Percentiles rank a stretch among this genome's conserved stretches.
These are phyloP conservation scores for Trichopus zeylanicus DNA, from an alignment of 116 monocot genomes.

Conservation along the genomic window DNA sequence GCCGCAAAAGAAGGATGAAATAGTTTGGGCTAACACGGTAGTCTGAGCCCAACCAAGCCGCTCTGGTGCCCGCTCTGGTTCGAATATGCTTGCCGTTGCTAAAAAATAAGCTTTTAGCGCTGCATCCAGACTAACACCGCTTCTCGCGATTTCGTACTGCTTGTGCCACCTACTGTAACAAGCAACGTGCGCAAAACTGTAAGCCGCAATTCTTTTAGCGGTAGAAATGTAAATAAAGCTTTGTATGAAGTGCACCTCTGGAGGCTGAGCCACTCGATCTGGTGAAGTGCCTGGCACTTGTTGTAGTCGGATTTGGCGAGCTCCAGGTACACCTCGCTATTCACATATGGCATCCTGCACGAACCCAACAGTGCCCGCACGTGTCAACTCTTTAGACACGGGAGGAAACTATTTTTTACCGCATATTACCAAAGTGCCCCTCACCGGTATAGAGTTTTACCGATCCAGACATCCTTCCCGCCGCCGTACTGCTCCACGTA, in stretches of 20 bases:
- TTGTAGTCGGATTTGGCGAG: conserved; percentile 75
- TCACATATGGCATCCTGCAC: conserved; percentile 81
- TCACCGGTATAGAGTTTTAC: conserved; percentile 93
- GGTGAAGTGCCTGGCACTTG: conserved; percentile 58
- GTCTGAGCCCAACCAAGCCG: conserved; percentile 63
- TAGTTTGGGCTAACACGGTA: conserved; percentile 25
- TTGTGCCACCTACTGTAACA: conserved; percentile 75
- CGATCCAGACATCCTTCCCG: conserved; percentile 76
- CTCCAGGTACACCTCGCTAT: conserved; percentile 59
- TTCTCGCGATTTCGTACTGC: conserved; percentile 17
- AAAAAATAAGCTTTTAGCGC: conserved; percentile 53
- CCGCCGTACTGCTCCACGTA: conserved; percentile 90
- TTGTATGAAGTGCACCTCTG: conserved; percentile 23
- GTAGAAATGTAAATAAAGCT: background rate
- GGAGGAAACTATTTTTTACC: too few species aligned
- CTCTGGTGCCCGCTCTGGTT: conserved; percentile 61
- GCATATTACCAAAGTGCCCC: background rate
- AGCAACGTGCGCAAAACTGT: too few species aligned
- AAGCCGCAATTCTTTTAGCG: background rate
- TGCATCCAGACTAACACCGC: conserved; percentile 19
- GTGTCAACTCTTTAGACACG: too few species aligned
- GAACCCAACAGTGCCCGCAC: too few species aligned
- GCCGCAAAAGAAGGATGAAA: conserved; percentile 17
- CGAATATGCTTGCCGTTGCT: conserved; percentile 52
- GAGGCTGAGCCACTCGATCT: conserved; percentile 51